These are phyloP conservation scores for Ensete glaucum DNA, from an alignment of 176 grass and related monocot genomes.

Conservation along the genomic window DNA sequence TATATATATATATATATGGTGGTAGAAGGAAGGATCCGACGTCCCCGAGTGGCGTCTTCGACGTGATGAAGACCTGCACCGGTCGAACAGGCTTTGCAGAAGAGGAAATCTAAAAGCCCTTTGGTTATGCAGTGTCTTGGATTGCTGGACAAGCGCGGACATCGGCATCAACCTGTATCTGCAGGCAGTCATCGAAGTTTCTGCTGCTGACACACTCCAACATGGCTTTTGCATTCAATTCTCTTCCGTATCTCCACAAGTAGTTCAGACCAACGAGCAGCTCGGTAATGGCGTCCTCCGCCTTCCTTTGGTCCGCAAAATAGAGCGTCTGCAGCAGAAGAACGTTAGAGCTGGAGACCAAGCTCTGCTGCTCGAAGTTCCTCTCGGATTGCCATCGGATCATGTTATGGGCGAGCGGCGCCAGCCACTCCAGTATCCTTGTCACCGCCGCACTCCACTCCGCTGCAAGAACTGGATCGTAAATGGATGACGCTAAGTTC, in stretches of 20 bases:
- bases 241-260: slow-evolving; percentile 45
- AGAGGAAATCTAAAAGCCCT: no score
- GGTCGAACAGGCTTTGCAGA: no score
- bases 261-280: slow-evolving; percentile 61
- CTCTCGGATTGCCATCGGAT: slow-evolving; percentile 61
- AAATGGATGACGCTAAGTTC: neutral
- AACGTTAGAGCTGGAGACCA: slow-evolving; percentile 25
- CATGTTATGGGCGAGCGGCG: slow-evolving; percentile 74
- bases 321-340: slow-evolving; percentile 79
- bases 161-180: neutral
- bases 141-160: neutral
- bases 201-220: slow-evolving; percentile 11
- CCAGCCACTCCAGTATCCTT: slow-evolving; percentile 59
- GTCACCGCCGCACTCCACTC: slow-evolving; percentile 49
- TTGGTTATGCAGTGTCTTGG: no score
- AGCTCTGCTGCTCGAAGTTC: slow-evolving; percentile 46
- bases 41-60: no score
- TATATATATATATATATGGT: no score
- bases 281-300: slow-evolving; percentile 53
- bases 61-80: no score
- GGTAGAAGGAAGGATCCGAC: no score
- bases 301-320: slow-evolving; percentile 55
- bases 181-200: slow-evolving; percentile 17
- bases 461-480: slow-evolving; percentile 37
- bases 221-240: slow-evolving; percentile 29